Base-by-base conservation (phyloP, 306 rosid genomes). In the Styphnolobium japonicum region DNA sequence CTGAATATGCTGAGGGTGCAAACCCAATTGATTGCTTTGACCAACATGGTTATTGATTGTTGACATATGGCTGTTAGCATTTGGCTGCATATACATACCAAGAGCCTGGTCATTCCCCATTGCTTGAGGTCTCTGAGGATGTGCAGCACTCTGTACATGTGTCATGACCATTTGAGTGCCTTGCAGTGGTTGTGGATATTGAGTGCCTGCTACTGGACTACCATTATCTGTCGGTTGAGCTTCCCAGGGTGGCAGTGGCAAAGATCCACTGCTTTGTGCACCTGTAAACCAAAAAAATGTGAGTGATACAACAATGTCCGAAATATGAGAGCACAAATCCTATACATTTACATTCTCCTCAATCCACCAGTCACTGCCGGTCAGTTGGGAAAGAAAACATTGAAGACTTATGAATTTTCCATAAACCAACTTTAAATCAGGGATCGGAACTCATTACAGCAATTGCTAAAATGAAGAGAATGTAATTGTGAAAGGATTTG, bases 161-260 rank as follows among this genome's bases (percentile, higher is more conserved):
- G 92, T 76, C 86, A 88, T 78, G 19, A 85, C 87, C 88, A 87
- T 85, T 75, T 86, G 92, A 71, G 88, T 56, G 58, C 85, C 82
- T 84, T 91, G 98, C 89, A 86, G 14, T 15, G 91, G 86, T 42
- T 87, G 98, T 52, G 94, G 90, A 86, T 86, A 96, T 75, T 84
- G 98, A 80, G 90, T 76, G 56, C 89, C 87, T 23, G 87, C 78
- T 4, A 82, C 90, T 19, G 87, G 83, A 77, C 81, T 84, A 63
- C 91, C 85, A 40, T 75, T 90, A 25, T 89, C 91, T 10, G 82
- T 36, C 25, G 93, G 52, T 87, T 90, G 97, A 85, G 90, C 90
- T 87, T 96, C 99, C 99, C 99, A 96, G 0, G 99, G 99, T n/a
- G 99, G 99, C 1, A 93, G 96, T 0, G 99, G 99, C 4, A 91